These are phyloP conservation scores for Endocarpon pusillum DNA, from an alignment of 495 filamentous ascomycete genomes.

Conservation along the genomic window DNA sequence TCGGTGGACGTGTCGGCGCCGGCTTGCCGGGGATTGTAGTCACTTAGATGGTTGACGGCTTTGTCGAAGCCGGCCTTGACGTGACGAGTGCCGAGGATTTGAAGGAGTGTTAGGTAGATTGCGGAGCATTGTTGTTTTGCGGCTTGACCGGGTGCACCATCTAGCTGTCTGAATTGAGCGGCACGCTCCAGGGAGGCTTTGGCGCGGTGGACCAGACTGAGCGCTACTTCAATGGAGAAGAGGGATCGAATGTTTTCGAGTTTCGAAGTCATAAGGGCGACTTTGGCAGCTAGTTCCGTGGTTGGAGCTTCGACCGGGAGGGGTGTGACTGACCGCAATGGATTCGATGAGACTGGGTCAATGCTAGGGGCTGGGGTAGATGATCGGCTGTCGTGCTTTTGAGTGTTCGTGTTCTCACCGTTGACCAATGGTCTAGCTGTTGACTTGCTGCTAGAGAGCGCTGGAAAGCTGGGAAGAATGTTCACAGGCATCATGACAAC, in stretches of 20 bases:
- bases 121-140: slow-evolving; percentile 80
- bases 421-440: slow-evolving; percentile 19
- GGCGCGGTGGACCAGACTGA: slow-evolving; percentile 77
- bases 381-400: slow-evolving; percentile 26
- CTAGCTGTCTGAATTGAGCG: slow-evolving; percentile 61
- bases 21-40: slow-evolving; percentile 80
- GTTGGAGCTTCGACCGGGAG: slow-evolving; percentile 51
- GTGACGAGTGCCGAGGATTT: slow-evolving; percentile 71
- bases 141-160: slow-evolving; percentile 61
- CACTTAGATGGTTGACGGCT: slow-evolving; percentile 77
- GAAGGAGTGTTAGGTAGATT: slow-evolving; percentile 71
- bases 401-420: slow-evolving; percentile 22
- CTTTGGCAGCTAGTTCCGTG: slow-evolving; percentile 86
- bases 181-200: slow-evolving; percentile 79
- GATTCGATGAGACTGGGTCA: slow-evolving; percentile 14
- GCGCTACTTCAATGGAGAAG: slow-evolving; percentile 90
- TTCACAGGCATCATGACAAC: slow-evolving; percentile 98
- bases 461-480: slow-evolving; percentile 48
- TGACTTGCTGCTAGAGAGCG: slow-evolving; percentile 35
- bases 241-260: slow-evolving; percentile 85
- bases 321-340: slow-evolving; percentile 19
- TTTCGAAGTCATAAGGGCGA: slow-evolving; percentile 85
- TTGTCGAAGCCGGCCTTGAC: slow-evolving; percentile 82
- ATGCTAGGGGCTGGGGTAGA: slow-evolving; percentile 24
- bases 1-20: slow-evolving; percentile 44